phyloP scores from a whole-genome alignment of 495 filamentous ascomycete species.

The Echria macrotheca region DNA sequence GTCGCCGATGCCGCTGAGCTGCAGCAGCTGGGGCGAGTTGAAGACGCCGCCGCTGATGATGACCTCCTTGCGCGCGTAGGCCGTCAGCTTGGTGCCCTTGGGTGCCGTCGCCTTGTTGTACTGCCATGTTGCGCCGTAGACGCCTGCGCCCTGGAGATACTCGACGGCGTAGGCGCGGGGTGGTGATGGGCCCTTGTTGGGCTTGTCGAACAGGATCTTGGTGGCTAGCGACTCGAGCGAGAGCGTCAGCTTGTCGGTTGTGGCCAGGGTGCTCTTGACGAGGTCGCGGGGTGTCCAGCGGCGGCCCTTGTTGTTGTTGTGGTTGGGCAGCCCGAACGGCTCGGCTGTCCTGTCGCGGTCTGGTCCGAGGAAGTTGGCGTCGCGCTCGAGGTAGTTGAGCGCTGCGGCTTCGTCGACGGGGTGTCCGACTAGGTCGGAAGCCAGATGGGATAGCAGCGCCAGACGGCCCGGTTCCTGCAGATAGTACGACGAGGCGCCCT shows the following conservation, averaged over 20 bases:
- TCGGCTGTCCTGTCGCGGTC: slow-evolving; percentile 5
- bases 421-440: slow-evolving; percentile 18
- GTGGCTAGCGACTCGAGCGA: slow-evolving; percentile 30
- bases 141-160: slow-evolving; percentile 28
- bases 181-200: too few relatives aligned
- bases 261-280: slow-evolving; percentile 26
- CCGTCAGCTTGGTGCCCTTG: slow-evolving; percentile 18
- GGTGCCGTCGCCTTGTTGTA: slow-evolving; percentile 19
- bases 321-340: slow-evolving; percentile 9
- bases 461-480: slow-evolving; percentile 27
- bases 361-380: slow-evolving; percentile 15
- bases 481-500: slow-evolving; percentile 35
- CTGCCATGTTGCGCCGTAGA: slow-evolving; percentile 32
- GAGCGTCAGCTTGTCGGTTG: slow-evolving; percentile 15
- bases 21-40: slow-evolving; percentile 51
- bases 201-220: slow-evolving; percentile 23
- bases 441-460: slow-evolving; percentile 31
- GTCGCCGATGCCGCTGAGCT: slow-evolving; percentile 49
- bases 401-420: slow-evolving; percentile 3
- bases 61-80: slow-evolving; percentile 33
- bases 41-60: slow-evolving; percentile 49
- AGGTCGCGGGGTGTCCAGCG: slow-evolving; percentile 32
- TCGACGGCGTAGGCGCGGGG: slow-evolving; percentile 28
- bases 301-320: slow-evolving; percentile 4
- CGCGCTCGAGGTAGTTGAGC: slow-evolving; percentile 11